phyloP scores from a whole-genome alignment of 2,329 filamentous ascomycete species.

The Xylariaceae sp. region DNA sequence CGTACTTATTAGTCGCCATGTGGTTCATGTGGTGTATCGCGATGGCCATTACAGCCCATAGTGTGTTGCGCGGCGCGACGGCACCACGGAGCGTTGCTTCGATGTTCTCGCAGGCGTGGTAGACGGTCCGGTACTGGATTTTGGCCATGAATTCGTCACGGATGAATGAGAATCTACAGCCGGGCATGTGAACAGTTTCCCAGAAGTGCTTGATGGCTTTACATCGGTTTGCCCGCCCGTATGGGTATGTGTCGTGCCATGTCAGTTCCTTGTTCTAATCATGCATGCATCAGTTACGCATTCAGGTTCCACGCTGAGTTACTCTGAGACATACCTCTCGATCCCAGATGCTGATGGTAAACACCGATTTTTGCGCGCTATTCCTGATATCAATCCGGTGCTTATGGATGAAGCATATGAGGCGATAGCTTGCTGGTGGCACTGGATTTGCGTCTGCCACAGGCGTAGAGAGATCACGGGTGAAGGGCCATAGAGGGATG shows the following conservation, averaged over 20 bases:
- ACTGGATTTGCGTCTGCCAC: background rate
- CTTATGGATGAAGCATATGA: slow-evolving; percentile 24
- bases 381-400: slow-evolving; percentile 13
- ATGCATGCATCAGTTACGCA: background rate
- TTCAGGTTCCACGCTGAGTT: no score
- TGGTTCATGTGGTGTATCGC: slow-evolving; percentile 21
- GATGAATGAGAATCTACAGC: background rate
- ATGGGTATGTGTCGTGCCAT: slow-evolving; percentile 23
- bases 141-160: slow-evolving; percentile 9
- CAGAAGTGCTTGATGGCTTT: slow-evolving; percentile 19
- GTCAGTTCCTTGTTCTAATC: slow-evolving; percentile 20
- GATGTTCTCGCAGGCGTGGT: slow-evolving; percentile 14
- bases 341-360: slow-evolving; percentile 26
- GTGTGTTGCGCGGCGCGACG: slow-evolving; percentile 16
- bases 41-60: slow-evolving; percentile 17
- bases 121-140: slow-evolving; percentile 21
- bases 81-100: slow-evolving; percentile 11
- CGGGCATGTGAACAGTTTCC: background rate
- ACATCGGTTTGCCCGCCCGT: slow-evolving; percentile 9
- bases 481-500: slow-evolving; percentile 2
- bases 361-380: slow-evolving; percentile 12
- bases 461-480: background rate
- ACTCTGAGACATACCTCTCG: slow-evolving; percentile 15
- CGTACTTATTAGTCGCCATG: background rate
- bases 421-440: slow-evolving; percentile 16